A percentile compares a stretch with the other conserved stretches of the same genome.
Evolutionary conservation across 163 green algal species (phyloP).

Genomic region (Volvox carteri): DNA sequence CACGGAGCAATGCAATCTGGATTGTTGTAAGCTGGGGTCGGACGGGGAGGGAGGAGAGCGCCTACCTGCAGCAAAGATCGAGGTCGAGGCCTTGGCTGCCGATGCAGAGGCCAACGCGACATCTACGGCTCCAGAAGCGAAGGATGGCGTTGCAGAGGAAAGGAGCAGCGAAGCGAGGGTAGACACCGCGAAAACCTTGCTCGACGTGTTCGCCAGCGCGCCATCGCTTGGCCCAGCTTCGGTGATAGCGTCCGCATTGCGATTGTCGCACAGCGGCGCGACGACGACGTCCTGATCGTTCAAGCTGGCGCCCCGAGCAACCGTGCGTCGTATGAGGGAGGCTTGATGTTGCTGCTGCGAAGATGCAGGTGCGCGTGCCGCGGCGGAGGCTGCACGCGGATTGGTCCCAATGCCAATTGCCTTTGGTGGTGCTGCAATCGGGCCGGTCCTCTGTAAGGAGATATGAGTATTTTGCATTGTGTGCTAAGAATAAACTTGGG

Average conservation of each 20-base stretch:
- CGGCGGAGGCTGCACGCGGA: background rate
- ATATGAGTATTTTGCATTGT: conserved; percentile 2
- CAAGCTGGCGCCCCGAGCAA: background rate
- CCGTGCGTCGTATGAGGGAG: background rate
- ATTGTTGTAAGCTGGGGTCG: too few relatives aligned
- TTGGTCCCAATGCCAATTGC: background rate
- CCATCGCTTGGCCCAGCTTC: background rate
- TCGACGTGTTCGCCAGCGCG: background rate
- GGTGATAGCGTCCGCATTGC: background rate
- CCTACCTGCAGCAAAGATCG: background rate
- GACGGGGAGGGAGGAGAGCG: background rate
- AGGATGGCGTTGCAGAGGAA: conserved; percentile 16
- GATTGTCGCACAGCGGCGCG: background rate
- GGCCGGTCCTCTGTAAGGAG: background rate
- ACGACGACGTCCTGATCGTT: background rate
- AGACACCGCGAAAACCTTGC: conserved; percentile 9
- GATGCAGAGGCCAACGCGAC: background rate
- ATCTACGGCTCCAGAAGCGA: background rate
- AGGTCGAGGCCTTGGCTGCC: background rate
- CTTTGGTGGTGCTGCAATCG: background rate
- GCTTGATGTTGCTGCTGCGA: background rate
- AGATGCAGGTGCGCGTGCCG: background rate
- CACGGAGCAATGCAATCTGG: too few relatives aligned
- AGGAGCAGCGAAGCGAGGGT: conserved; percentile 33
- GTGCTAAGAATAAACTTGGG: too few relatives aligned